Evolutionary conservation across 495 filamentous ascomycete species (phyloP).

Genomic region (Penicillium maclennaniae): DNA sequence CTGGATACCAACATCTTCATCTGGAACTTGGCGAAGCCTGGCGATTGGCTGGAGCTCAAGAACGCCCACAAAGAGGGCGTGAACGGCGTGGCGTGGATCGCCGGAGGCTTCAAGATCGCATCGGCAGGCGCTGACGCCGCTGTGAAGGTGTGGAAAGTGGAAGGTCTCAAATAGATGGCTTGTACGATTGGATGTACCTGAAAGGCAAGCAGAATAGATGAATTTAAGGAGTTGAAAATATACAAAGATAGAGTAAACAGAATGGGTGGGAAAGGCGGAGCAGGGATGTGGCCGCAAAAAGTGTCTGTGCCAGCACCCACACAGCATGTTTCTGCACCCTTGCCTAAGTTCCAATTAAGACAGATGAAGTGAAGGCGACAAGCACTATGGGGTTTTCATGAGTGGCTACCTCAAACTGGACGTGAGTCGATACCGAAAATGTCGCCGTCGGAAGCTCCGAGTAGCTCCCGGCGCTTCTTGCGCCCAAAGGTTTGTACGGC

Average conservation of each 20-base stretch:
- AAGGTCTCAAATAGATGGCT: slow-evolving; percentile 49
- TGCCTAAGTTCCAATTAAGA: not conserved
- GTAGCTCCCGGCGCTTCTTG: slow-evolving; percentile 37
- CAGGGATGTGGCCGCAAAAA: slow-evolving; percentile 13
- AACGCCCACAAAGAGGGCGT: slow-evolving; percentile 97
- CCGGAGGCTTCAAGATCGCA: slow-evolving; percentile 62
- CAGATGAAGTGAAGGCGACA: not conserved
- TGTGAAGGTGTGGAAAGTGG: slow-evolving; percentile 84
- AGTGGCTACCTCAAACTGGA: slow-evolving; percentile 5
- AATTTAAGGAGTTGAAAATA: not conserved
- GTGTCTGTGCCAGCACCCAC: not conserved
- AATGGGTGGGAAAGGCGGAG: slow-evolving; percentile 11
- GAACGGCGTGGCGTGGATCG: slow-evolving; percentile 80
- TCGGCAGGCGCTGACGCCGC: slow-evolving; percentile 83
- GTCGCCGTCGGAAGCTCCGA: slow-evolving; percentile 31
- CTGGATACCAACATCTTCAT: slow-evolving; percentile 88
- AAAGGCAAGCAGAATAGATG: not conserved
- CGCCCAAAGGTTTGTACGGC: slow-evolving; percentile 37
- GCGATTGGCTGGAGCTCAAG: slow-evolving; percentile 68
- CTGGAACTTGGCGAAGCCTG: slow-evolving; percentile 84
- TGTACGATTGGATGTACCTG: not conserved
- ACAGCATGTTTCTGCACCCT: not conserved
- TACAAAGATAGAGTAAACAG: not conserved
- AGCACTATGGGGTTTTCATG: slow-evolving; percentile 7
- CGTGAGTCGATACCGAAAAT: slow-evolving; percentile 23